phyloP scores from a whole-genome alignment of 1,139 yeast genomes.

The Blastobotrys indianensis region DNA sequence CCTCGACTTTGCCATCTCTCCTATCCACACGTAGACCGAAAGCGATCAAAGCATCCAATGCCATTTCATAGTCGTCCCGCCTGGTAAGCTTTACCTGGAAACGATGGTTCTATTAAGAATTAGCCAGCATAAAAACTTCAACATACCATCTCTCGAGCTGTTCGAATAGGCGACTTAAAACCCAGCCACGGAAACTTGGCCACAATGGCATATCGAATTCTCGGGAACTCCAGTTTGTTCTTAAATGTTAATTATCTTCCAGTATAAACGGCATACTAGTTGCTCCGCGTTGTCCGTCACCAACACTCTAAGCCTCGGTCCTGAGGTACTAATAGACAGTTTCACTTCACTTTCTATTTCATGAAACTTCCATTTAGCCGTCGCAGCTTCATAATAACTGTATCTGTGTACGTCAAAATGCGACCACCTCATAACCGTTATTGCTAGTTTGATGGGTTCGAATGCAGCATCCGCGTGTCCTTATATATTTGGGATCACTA shows the following conservation, averaged over 20 bases:
- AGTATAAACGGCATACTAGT: no score
- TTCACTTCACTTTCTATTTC: neutral
- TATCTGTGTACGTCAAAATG: neutral
- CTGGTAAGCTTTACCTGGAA: conserved; percentile 2
- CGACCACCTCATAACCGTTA: no score
- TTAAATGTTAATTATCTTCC: no score
- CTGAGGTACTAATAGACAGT: neutral
- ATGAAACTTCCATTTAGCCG: neutral
- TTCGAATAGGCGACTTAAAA: neutral
- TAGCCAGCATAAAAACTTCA: neutral
- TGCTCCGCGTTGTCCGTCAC: neutral
- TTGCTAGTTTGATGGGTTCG: no score
- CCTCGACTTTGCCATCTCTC: neutral
- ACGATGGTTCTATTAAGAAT: neutral
- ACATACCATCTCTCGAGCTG: neutral
- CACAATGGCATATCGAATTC: no score
- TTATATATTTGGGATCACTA: no score
- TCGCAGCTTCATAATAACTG: neutral
- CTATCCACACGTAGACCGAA: neutral
- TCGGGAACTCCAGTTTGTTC: no score
- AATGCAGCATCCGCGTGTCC: no score
- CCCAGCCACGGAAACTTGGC: no score
- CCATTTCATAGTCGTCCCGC: neutral
- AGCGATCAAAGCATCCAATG: neutral
- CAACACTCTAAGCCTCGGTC: neutral